Evolutionary conservation across 2,329 filamentous ascomycete species (phyloP).

Genomic region (Fusarium metavorans): DNA sequence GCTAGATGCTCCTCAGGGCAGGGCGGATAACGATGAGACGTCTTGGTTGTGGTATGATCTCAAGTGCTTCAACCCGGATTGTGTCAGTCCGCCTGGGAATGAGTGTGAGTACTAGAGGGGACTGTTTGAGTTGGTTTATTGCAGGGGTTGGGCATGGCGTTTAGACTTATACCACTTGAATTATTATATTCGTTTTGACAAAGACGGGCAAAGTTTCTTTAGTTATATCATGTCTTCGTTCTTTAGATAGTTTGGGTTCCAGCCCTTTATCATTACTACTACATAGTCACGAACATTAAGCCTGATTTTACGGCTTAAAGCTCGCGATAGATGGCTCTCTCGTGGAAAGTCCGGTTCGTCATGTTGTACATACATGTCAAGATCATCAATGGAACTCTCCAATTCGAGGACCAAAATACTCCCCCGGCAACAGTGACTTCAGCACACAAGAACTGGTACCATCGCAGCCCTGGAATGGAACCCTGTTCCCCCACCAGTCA

Average conservation of each 20-base stretch:
- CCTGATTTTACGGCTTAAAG: not conserved
- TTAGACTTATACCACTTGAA: constrained; percentile 12
- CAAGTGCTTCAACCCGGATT: constrained; percentile 32
- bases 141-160: not conserved
- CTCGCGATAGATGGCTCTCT: not conserved
- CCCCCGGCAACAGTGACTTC: constrained; percentile 40
- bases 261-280: not conserved
- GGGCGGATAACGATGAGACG: constrained; percentile 23
- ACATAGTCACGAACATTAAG: not conserved
- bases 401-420: constrained; percentile 49
- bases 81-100: constrained; percentile 10
- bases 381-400: constrained; percentile 30
- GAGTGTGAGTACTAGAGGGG: constrained; percentile 23
- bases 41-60: constrained; percentile 31
- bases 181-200: not conserved
- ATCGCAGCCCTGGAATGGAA: constrained; percentile 44
- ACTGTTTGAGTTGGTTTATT: not conserved
- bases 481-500: constrained; percentile 60
- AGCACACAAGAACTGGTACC: constrained; percentile 38
- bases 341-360: no score
- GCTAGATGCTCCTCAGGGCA: constrained; percentile 6
- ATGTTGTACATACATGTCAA: not conserved
- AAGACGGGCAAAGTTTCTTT: not conserved
- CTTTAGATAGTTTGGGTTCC: not conserved
- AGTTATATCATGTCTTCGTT: not conserved